phyloP scores from a whole-genome alignment of 2,329 filamentous ascomycete species.

The Diaporthe velutina region DNA sequence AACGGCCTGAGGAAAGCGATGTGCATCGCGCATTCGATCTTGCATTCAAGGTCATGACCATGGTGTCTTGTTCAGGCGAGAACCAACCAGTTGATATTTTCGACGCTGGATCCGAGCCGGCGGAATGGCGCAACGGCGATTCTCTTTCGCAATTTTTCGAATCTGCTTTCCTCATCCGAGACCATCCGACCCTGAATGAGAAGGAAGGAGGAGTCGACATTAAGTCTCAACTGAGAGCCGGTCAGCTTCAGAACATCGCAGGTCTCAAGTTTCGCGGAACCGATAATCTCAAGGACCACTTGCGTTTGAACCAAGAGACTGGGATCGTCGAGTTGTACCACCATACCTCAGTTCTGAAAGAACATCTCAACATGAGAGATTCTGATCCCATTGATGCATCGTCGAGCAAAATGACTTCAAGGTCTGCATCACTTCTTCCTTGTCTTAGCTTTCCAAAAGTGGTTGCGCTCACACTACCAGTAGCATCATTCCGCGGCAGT shows the following conservation, averaged over 20 bases:
- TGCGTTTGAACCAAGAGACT: not conserved
- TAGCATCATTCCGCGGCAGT: conserved; percentile 9
- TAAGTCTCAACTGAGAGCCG: not conserved
- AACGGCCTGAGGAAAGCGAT: not conserved
- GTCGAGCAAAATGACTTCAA: not conserved
- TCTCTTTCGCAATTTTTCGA: not conserved
- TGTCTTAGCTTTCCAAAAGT: too few species aligned
- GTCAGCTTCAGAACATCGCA: not conserved
- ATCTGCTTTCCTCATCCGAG: not conserved
- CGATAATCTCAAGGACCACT: not conserved
- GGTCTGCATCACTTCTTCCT: not conserved
- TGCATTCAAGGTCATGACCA: not conserved
- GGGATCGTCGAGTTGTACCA: not conserved
- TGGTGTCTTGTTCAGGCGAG: not conserved
- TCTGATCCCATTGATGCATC: not conserved
- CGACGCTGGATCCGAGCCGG: not conserved
- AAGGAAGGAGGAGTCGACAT: not conserved
- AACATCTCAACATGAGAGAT: not conserved
- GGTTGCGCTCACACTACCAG: not conserved
- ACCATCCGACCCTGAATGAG: not conserved
- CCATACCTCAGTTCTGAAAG: not conserved
- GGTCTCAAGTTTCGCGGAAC: not conserved
- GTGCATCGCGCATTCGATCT: not conserved
- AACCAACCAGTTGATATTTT: not conserved
- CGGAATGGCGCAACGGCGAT: not conserved